These are phyloP conservation scores for Sequoia sempervirens DNA, from an alignment of 75 land plant species.

Conservation along the genomic window DNA sequence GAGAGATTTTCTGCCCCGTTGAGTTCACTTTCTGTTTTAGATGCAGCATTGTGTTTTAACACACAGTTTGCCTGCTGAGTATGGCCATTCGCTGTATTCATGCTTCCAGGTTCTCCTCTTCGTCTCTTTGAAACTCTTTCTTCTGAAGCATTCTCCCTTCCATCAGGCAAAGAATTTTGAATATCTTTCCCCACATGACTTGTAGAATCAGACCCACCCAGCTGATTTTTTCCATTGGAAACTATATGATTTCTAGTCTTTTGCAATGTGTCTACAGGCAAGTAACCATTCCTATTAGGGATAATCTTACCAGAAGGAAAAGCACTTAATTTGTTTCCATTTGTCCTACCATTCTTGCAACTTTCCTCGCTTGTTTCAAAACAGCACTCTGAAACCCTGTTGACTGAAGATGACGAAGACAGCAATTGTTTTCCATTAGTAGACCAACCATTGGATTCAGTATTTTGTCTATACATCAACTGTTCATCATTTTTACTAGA, in stretches of 20 bases:
- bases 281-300: neutral
- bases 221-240: neutral
- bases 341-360: too few relatives aligned
- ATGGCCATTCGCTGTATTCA: neutral
- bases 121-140: neutral
- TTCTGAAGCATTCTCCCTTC: neutral
- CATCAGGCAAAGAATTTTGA: neutral
- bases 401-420: too few relatives aligned
- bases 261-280: neutral
- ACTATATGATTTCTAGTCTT: neutral
- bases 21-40: neutral
- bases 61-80: conserved; percentile 11
- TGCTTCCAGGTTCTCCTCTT: conserved; percentile 25
- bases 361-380: too few relatives aligned
- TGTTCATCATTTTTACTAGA: too few relatives aligned
- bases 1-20: neutral
- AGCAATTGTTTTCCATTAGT: too few relatives aligned
- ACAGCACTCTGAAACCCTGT: too few relatives aligned
- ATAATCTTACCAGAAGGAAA: neutral
- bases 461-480: too few relatives aligned
- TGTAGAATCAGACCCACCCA: neutral
- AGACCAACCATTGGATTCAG: too few relatives aligned
- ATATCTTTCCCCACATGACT: neutral
- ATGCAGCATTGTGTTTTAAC: conserved; percentile 13
- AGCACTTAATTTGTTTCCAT: neutral